phyloP scores from a whole-genome alignment of 202 grass and related monocot species.

The Miscanthus sacchariflorus region DNA sequence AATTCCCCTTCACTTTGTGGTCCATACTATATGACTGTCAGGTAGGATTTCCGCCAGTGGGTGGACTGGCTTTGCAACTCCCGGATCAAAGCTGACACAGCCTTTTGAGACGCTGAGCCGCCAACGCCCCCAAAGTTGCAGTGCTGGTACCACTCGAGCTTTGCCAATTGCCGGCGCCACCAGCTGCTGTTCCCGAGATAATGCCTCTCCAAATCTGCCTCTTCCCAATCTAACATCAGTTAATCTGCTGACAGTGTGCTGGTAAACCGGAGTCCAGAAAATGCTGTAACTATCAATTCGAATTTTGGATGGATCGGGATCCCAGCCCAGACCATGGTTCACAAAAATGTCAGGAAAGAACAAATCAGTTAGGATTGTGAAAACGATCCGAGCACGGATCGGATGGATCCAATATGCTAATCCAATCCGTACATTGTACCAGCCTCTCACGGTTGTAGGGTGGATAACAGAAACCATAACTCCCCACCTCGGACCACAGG shows the following conservation, averaged over 20 bases:
- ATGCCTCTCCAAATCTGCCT: neutral
- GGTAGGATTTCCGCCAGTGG: neutral
- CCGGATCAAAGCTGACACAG: constrained; percentile 26
- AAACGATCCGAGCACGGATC: neutral
- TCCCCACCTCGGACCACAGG: constrained; percentile 37
- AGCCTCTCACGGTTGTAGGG: neutral
- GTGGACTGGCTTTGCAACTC: neutral
- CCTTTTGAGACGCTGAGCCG: constrained; percentile 18
- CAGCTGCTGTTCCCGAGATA: neutral
- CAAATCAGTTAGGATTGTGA: neutral
- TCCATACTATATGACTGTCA: neutral
- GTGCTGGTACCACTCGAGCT: neutral
- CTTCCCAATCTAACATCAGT: neutral
- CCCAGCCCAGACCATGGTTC: neutral
- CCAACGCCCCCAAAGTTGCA: neutral
- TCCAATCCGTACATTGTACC: constrained; percentile 13
- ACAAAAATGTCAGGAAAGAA: neutral
- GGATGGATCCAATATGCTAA: neutral
- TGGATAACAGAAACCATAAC: constrained; percentile 32
- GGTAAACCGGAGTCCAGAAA: neutral
- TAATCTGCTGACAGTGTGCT: neutral
- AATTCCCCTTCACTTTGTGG: neutral
- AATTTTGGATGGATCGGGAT: neutral
- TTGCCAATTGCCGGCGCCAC: neutral
- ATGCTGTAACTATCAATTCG: neutral